Conservation (phyloP, 2,329 filamentous ascomycete species). For the Alternaria gaisen region DNA sequence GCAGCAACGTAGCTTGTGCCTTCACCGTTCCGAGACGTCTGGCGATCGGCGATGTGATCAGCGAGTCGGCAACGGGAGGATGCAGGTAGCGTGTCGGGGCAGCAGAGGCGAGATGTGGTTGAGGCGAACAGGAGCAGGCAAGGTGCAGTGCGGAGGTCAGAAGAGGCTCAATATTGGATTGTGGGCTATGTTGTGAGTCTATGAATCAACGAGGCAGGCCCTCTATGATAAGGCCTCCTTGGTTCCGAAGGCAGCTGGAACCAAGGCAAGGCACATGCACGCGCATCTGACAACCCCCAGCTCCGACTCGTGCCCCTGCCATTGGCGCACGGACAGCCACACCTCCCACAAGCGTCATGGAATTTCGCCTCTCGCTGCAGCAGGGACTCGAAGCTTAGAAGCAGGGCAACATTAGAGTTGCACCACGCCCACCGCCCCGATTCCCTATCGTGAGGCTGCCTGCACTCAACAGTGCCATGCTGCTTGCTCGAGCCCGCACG, state of each 20-base stretch:
- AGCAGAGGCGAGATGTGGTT: conserved; percentile 4
- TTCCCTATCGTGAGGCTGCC: background rate
- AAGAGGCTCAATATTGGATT: conserved; percentile 10
- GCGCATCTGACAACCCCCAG: conserved; percentile 26
- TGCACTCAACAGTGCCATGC: background rate
- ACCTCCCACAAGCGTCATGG: conserved; percentile 22
- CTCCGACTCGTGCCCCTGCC: conserved; percentile 25
- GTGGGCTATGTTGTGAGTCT: conserved; percentile 16
- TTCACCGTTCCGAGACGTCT: conserved; percentile 33
- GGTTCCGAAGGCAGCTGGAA: conserved; percentile 24
- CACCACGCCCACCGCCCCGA: background rate
- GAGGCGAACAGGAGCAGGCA: background rate
- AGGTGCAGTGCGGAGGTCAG: background rate
- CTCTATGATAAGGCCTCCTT: conserved; percentile 26
- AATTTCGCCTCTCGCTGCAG: conserved; percentile 13
- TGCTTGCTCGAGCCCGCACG: background rate
- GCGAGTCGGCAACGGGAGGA: conserved; percentile 35
- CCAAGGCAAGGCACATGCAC: conserved; percentile 30
- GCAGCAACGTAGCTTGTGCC: conserved; percentile 43
- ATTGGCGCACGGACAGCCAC: conserved; percentile 25
- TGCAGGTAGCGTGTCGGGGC: conserved; percentile 21
- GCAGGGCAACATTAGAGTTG: conserved; percentile 19
- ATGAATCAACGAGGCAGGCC: conserved; percentile 3
- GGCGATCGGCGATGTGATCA: conserved; percentile 48
- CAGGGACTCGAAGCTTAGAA: conserved; percentile 18